Evolutionary conservation across 129 eudicot genomes (phyloP), one percentile per base, ranked within the genome.

Genomic region (Silybum marianum): DNA sequence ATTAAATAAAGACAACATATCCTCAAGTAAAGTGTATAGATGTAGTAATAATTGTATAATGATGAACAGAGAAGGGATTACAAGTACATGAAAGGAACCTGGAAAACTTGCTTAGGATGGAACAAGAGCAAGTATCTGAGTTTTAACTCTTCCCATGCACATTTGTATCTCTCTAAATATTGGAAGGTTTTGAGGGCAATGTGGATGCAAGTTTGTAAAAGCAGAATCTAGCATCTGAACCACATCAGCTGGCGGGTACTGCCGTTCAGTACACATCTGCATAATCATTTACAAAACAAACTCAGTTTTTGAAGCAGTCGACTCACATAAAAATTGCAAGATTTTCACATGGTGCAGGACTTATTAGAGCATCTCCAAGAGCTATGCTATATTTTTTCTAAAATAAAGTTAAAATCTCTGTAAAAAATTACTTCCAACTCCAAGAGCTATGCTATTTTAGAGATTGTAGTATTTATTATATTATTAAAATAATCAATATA

Each of bases 121-220:
- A 32, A 90, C 87, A 39, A 86, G 91, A 7, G 94, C 88, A 42
- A 88, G 79, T 30, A 88, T 86, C 80, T 90, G 94, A 19, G 91
- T 90, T 81, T 86, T 90, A 67, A 90, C 87, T 74, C 88, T 81
- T 75, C 88, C 88, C 88, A 90, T 90, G 87, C 87, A 86, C 91
- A 88, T 86, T 73, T 90, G 85, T 70, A 90, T 88, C 80, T 90
- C 94, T 66, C 90, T 85, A 72, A 78, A 88, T 76, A 90, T 71
- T 2, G 86, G 76, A 51, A 88, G 86, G 86, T 90, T 88, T 60
- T 88, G 90, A 34, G 90, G 81, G 74, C 82, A 30, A 42, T 79
- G 83, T 6, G 91, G 91, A 77, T 86, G 84, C 88, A 90, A 76
- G 73, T 87, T 88, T 66, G 84, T 65, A 69, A 88, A 85, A 0